Evolutionary conservation across 768 basidiomycete genomes (phyloP).

Genomic region (Mycena leptocephala): DNA sequence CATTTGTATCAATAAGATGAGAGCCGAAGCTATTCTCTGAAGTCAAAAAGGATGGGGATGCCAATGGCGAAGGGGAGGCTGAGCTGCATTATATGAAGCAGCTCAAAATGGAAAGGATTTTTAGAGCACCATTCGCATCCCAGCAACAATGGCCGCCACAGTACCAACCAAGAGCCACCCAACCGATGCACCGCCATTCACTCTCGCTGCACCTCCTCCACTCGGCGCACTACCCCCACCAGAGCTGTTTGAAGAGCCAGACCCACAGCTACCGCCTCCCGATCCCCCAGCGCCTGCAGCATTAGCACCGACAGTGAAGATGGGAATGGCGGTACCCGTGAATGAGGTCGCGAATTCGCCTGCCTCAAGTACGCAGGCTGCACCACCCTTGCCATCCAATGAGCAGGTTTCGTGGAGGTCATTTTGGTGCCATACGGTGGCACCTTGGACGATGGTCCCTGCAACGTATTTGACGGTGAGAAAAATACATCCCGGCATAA

Average conservation of each 20-base stretch:
- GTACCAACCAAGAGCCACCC: slow-evolving; percentile 18
- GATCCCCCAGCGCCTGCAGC: slow-evolving; percentile 1
- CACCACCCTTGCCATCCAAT: slow-evolving; percentile 23
- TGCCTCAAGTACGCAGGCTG: background rate
- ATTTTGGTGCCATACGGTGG: slow-evolving; percentile 22
- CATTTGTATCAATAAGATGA: too few relatives aligned
- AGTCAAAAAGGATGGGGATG: too few relatives aligned
- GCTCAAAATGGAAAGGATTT: background rate
- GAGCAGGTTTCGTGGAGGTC: slow-evolving; percentile 22
- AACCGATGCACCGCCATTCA: slow-evolving; percentile 16
- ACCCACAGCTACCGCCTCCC: too few relatives aligned
- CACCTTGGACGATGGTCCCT: slow-evolving; percentile 27
- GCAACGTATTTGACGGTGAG: background rate
- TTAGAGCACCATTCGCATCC: slow-evolving; percentile 20
- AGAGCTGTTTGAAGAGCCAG: too few relatives aligned
- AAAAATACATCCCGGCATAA: background rate
- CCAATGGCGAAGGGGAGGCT: too few relatives aligned
- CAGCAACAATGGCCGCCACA: slow-evolving; percentile 16
- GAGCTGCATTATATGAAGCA: background rate
- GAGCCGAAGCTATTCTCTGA: too few relatives aligned
- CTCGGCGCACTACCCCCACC: background rate
- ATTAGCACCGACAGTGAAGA: slow-evolving; percentile 17
- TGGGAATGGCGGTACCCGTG: slow-evolving; percentile 21
- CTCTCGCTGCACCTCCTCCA: slow-evolving; percentile 9
- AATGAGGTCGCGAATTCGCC: slow-evolving; percentile 8